A percentile compares a stretch with the other conserved stretches of the same genome.
These are phyloP conservation scores for Tetrapisispora nanseiensis DNA, from an alignment of 805 yeast genomes.

Conservation along the genomic window DNA sequence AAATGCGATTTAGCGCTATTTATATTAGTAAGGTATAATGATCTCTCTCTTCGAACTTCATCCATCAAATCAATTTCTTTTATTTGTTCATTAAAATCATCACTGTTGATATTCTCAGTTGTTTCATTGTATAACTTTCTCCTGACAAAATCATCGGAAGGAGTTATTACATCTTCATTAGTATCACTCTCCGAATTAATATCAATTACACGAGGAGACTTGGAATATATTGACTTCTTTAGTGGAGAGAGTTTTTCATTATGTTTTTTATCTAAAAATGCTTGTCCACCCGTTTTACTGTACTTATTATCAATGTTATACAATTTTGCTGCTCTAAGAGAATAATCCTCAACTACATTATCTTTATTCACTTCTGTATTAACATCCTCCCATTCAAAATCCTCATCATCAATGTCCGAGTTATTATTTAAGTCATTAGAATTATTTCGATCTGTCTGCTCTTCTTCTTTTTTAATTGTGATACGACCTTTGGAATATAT, in stretches of 20 bases:
- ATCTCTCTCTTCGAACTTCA: too few relatives aligned
- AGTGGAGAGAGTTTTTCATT: conserved; percentile 13
- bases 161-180: conserved; percentile 20
- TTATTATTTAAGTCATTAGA: too few relatives aligned
- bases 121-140: too few relatives aligned
- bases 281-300: conserved; percentile 17
- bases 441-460: too few relatives aligned
- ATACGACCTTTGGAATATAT: not conserved
- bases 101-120: conserved; percentile 9
- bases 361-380: conserved; percentile 27
- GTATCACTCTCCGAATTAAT: conserved; percentile 13
- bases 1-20: too few relatives aligned
- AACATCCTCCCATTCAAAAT: conserved; percentile 66
- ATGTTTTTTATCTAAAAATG: conserved; percentile 25
- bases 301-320: conserved; percentile 19
- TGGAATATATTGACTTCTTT: conserved; percentile 6
- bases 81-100: conserved; percentile 14
- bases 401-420: conserved; percentile 33
- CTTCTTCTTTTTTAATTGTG: conserved; percentile 7
- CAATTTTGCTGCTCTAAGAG: conserved; percentile 35
- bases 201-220: conserved; percentile 7
- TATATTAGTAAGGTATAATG: too few relatives aligned
- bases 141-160: conserved; percentile 33
- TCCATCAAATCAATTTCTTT: conserved; percentile 32
- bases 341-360: conserved; percentile 28